These are phyloP conservation scores for Trypanosoma brucei DNA, from an alignment of 208 protist genomes.

Conservation along the genomic window DNA sequence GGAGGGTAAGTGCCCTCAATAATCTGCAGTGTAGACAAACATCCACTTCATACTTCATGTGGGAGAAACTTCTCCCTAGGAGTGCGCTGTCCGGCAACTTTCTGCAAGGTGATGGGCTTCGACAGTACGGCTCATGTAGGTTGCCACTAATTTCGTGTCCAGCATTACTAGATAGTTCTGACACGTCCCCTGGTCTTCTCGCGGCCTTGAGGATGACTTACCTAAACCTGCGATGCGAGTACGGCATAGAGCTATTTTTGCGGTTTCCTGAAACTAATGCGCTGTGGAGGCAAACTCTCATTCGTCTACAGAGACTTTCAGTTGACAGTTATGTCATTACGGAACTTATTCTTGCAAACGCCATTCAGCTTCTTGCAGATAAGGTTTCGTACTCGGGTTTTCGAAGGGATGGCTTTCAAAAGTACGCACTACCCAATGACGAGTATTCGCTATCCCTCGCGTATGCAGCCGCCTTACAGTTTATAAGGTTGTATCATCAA, in stretches of 20 bases:
- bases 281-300: slow-evolving; percentile 49
- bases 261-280: slow-evolving; percentile 32
- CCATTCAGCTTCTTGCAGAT: slow-evolving; percentile 49
- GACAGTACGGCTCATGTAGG: not conserved
- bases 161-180: not conserved
- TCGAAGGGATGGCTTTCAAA: slow-evolving; percentile 10
- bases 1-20: not conserved
- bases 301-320: slow-evolving; percentile 34
- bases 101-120: slow-evolving; percentile 1
- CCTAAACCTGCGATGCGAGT: slow-evolving; percentile 32
- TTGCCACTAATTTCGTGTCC: not conserved
- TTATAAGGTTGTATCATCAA: slow-evolving; percentile 2
- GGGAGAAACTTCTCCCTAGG: slow-evolving; percentile 36
- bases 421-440: slow-evolving; percentile 3
- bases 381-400: slow-evolving; percentile 40
- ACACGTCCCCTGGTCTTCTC: not conserved
- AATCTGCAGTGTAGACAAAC: slow-evolving; percentile 24
- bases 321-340: slow-evolving; percentile 28
- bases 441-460: not conserved
- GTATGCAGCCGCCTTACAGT: slow-evolving; percentile 12
- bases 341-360: slow-evolving; percentile 56
- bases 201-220: slow-evolving; percentile 32
- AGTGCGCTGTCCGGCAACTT: slow-evolving; percentile 5
- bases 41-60: slow-evolving; percentile 26
- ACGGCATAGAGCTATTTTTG: slow-evolving; percentile 65